Conservation (phyloP, 495 filamentous ascomycete species). For the Neurospora tetraspora region DNA sequence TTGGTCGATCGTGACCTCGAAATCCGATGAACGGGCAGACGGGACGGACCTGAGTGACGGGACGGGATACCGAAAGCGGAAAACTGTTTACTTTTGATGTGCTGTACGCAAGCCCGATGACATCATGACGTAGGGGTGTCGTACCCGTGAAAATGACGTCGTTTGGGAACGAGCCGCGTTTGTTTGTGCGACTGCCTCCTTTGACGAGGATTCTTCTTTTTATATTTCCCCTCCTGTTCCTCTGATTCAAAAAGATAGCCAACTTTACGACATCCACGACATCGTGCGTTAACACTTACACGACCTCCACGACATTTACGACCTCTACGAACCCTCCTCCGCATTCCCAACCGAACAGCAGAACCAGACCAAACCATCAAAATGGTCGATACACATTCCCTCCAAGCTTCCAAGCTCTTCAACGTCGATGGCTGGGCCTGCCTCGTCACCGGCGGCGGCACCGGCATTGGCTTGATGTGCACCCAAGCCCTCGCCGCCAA, state of each 20-base stretch:
- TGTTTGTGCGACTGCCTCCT: background rate
- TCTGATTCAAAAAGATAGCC: background rate
- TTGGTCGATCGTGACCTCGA: background rate
- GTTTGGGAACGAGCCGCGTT: background rate
- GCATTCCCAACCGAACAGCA: no score
- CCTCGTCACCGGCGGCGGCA: slow-evolving; percentile 50
- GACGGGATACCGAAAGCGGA: background rate
- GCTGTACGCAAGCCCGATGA: background rate
- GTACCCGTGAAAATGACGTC: background rate
- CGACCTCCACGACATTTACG: no score
- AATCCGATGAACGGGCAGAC: background rate
- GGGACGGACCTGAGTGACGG: background rate
- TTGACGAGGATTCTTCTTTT: background rate
- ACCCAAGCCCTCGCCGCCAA: slow-evolving; percentile 51
- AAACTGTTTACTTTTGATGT: background rate
- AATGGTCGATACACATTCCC: slow-evolving; percentile 23
- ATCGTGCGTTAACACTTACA: no score
- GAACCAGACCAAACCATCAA: background rate
- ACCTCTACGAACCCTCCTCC: no score
- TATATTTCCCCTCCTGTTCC: background rate
- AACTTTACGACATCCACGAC: background rate
- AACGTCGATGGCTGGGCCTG: slow-evolving; percentile 45
- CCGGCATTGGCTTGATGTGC: slow-evolving; percentile 53
- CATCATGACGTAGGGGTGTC: background rate
- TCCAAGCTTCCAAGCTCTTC: slow-evolving; percentile 36